Evolutionary conservation across 1,284 basidiomycete genomes (phyloP).

Genomic region (Afroboletus lepidellus): DNA sequence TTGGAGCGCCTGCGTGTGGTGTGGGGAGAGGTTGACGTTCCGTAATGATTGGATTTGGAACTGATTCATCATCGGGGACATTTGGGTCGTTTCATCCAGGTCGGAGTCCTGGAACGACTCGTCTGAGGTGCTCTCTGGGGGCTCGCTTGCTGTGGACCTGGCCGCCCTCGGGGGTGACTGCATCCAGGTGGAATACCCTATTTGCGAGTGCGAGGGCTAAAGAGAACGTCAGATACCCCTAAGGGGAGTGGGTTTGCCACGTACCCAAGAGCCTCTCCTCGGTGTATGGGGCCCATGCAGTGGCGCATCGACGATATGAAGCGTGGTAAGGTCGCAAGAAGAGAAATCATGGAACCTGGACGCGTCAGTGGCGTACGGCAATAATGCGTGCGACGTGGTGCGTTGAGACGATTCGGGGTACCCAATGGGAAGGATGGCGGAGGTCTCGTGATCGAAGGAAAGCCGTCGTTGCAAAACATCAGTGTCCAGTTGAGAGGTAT

Average conservation of each 20-base stretch:
- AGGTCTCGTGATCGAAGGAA: slow-evolving; percentile 8
- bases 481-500: slow-evolving; percentile 26
- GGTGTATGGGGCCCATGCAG: slow-evolving; percentile 12
- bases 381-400: slow-evolving; percentile 26
- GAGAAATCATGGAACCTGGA: slow-evolving; percentile 12
- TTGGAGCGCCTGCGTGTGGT: slow-evolving; percentile 18
- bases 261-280: slow-evolving; percentile 30
- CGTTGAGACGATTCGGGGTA: slow-evolving; percentile 36
- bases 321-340: slow-evolving; percentile 13
- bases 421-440: slow-evolving; percentile 5
- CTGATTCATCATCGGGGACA: slow-evolving; percentile 35
- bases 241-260: slow-evolving; percentile 3
- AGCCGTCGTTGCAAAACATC: slow-evolving; percentile 26
- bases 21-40: slow-evolving; percentile 5
- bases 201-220: slow-evolving; percentile 25
- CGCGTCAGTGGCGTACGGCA: slow-evolving; percentile 17
- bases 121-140: slow-evolving; percentile 34
- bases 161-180: slow-evolving; percentile 10
- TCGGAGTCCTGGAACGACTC: slow-evolving; percentile 35
- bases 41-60: slow-evolving; percentile 29
- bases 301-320: slow-evolving; percentile 17
- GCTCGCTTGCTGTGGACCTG: slow-evolving; percentile 33
- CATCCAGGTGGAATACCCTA: slow-evolving; percentile 16
- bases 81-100: slow-evolving; percentile 26
- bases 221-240: slow-evolving; percentile 18